Evolutionary conservation across 2,329 filamentous ascomycete species (phyloP).

Genomic region (Cercospora sojina): DNA sequence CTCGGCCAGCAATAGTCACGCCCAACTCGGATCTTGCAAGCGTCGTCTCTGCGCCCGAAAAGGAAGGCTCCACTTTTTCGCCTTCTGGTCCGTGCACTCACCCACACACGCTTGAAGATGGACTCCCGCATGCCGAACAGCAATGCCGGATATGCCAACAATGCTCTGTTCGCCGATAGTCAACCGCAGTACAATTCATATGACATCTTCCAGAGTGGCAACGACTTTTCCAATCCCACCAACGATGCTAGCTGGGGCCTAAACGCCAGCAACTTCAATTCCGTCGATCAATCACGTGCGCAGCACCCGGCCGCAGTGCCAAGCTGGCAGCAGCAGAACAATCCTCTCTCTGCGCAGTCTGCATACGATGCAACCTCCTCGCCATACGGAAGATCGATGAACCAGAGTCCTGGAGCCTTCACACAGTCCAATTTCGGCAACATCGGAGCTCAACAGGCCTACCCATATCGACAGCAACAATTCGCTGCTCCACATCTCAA

Average conservation of each 20-base stretch:
- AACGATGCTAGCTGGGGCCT: constrained; percentile 37
- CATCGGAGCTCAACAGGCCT: constrained; percentile 26
- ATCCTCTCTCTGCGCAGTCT: constrained; percentile 26
- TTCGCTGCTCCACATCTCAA: constrained; percentile 28
- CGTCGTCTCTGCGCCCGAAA: constrained; percentile 9
- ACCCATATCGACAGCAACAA: constrained; percentile 30
- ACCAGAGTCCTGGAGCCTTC: constrained; percentile 34
- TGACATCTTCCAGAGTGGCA: constrained; percentile 35
- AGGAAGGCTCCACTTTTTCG: constrained; percentile 9
- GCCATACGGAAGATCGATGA: constrained; percentile 29
- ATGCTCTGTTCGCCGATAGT: constrained; percentile 34
- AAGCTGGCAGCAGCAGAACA: constrained; percentile 33
- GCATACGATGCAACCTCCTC: constrained; percentile 26
- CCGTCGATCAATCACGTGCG: constrained; percentile 33
- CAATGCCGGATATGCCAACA: constrained; percentile 33
- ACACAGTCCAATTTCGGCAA: constrained; percentile 27
- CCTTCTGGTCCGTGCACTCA: constrained; percentile 3
- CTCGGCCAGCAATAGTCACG: constrained; percentile 13
- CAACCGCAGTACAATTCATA: constrained; percentile 33
- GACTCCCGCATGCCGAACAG: constrained; percentile 11
- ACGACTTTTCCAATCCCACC: constrained; percentile 28
- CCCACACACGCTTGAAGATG: constrained; percentile 1
- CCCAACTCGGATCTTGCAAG: constrained; percentile 13
- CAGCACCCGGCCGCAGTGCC: constrained; percentile 20
- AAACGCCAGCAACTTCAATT: constrained; percentile 32